Conservation (phyloP, 2,329 filamentous ascomycete genomes). For the Myriangium duriaei region DNA sequence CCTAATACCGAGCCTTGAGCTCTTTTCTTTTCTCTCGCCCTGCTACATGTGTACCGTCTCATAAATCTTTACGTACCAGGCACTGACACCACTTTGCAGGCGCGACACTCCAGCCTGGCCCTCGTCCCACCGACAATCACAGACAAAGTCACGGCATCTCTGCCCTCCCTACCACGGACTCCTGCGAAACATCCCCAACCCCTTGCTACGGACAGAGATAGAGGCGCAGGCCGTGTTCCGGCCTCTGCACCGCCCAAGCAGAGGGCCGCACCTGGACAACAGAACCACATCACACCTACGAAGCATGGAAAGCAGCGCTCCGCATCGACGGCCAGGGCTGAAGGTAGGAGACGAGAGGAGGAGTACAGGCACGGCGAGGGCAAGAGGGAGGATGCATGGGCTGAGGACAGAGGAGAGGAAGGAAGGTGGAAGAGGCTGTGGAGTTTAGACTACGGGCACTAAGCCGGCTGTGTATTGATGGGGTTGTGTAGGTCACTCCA, state of each 20-base stretch:
- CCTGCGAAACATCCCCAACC: not conserved
- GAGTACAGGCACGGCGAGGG: constrained; percentile 4
- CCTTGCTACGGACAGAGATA: not conserved
- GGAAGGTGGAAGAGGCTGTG: constrained; percentile 21
- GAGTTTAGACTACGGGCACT: constrained; percentile 7
- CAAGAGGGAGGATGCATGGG: constrained; percentile 15
- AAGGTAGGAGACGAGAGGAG: not conserved
- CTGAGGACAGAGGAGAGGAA: constrained; percentile 24
- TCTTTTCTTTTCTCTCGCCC: not conserved
- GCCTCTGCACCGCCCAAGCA: not conserved
- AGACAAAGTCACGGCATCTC: not conserved
- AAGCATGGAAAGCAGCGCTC: not conserved
- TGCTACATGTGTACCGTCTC: constrained; percentile 1
- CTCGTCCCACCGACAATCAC: not conserved
- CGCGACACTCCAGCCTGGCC: not conserved
- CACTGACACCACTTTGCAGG: not conserved
- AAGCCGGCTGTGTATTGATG: constrained; percentile 3
- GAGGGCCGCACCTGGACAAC: not conserved
- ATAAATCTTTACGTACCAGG: not conserved
- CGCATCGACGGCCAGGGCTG: not conserved
- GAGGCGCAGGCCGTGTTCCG: not conserved
- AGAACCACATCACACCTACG: too few species aligned
- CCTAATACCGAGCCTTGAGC: not conserved
- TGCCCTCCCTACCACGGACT: not conserved
- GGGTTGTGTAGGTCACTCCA: too few species aligned